Evolutionary conservation across 345 rosid species (phyloP), one percentile per base, ranked within the genome.

Genomic region (Cardamine chenopodiifolia): DNA sequence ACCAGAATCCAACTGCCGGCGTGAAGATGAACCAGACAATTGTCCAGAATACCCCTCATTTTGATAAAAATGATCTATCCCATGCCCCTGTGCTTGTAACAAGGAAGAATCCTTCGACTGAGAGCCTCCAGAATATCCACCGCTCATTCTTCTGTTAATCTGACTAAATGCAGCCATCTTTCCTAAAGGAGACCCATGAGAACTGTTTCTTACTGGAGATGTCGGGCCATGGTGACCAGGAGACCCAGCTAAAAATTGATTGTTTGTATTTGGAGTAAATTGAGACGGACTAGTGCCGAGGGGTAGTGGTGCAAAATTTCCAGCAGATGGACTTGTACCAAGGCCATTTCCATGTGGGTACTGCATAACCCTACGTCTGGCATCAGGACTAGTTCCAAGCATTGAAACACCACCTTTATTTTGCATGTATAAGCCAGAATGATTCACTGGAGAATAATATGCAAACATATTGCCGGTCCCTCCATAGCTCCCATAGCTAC

Each of bases 221-320:
- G 95, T 82, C 23, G 99, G 97, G 26, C 97, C 99, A 85, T 89
- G 92, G 74, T 90, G 94, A 57, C 98, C 97, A 70, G 97, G 96
- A 81, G 98, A 90, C 49, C 98, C 90, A 77, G 77, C 62, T 37
- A 92, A 81, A 75, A 81, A 74, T 54, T 89, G 96, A 83, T 82
- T 53, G 70, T 82, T 88, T 47, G 97, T 80, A 81, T 77, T 85
- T 45, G 99, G 98, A 59, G 98, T 92, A 70, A 90, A 96, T 18
- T 96, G 99, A 1, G 96, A 96, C 7, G 99, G 99, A 83, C 99
- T 96, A 40, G 90, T 89, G 54, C 98, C 99, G 18, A 92, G 95
- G 59, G 98, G 94, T 15, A 92, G 87, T 58, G 99, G 86, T 13
- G 95, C 97, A 74, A 89, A 89, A 84, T 81, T 92, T 82, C 97